phyloP scores from a whole-genome alignment of 108 stramenopile species.

The Pseudonitzschia pungens region DNA sequence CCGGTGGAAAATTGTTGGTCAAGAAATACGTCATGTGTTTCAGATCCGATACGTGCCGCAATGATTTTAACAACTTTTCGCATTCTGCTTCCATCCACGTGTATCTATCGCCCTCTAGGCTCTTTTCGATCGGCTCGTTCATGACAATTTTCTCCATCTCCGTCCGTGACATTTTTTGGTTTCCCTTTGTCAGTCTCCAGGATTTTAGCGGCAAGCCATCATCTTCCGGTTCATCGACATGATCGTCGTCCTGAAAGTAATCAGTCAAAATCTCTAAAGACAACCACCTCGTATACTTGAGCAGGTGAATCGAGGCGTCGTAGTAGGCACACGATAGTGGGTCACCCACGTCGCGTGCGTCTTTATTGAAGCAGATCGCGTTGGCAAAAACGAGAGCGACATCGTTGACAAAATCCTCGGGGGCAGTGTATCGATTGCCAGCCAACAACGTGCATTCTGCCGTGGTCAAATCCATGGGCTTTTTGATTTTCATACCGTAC shows the following conservation, averaged over 20 bases:
- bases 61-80: slow-evolving; percentile 77
- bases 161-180: slow-evolving; percentile 64
- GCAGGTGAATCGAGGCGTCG: slow-evolving; percentile 82
- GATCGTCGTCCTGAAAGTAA: slow-evolving; percentile 45
- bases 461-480: slow-evolving; percentile 90
- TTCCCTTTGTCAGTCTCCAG: slow-evolving; percentile 72
- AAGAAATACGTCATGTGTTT: slow-evolving; percentile 76
- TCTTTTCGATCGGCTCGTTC: slow-evolving; percentile 69
- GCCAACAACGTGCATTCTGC: slow-evolving; percentile 75
- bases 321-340: slow-evolving; percentile 84
- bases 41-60: slow-evolving; percentile 71
- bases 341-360: slow-evolving; percentile 79
- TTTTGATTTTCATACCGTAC: slow-evolving; percentile 67
- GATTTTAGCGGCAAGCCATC: slow-evolving; percentile 53
- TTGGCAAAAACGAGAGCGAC: slow-evolving; percentile 81
- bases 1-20: slow-evolving; percentile 60
- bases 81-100: slow-evolving; percentile 81
- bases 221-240: slow-evolving; percentile 47
- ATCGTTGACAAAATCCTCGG: slow-evolving; percentile 80
- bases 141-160: slow-evolving; percentile 83
- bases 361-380: slow-evolving; percentile 80
- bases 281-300: slow-evolving; percentile 81
- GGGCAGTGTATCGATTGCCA: slow-evolving; percentile 49
- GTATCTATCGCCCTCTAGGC: slow-evolving; percentile 69
- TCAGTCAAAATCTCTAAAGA: slow-evolving; percentile 68